Base-by-base conservation (phyloP, 495 filamentous ascomycete genomes). In the Entonaema liquescens region DNA sequence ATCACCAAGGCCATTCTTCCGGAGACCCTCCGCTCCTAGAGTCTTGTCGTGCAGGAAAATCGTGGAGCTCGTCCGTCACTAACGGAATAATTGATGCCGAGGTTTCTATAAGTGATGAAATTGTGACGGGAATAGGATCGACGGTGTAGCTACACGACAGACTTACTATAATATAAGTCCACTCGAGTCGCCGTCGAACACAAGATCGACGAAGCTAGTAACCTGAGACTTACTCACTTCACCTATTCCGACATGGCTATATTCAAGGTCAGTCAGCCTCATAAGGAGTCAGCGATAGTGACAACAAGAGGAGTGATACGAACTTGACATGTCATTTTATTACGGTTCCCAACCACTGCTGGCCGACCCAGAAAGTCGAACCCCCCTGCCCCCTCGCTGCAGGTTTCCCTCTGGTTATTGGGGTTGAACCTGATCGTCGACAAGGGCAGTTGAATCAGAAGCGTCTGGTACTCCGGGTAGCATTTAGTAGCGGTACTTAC, bases 381-480 rank as follows among this genome's bases (percentile, higher is more conserved):
- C 35, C 71, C 62, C 71, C 67, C 62, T 67, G 67, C 56, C 49
- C 61, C 26, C 35, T 70, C 62, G 67, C 71, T 74, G 66, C 67
- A 71, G 62, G 67, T 64, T 63, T 67, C 71, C 53, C 50, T 64
- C 42, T 55, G 23, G 52, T 19, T 63, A 59, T 67, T 70, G 71
- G 71, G 63, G 67, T 67, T 62, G 67, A 74, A 74, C 67, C 61
- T 70, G 71, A 74, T 74, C 71, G 62, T 70, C 71, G 38, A 70
- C 71, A 70, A 70, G 71, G 69, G 71, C 36, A 71, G 49, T 63
- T 50, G 44, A 67, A 49, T 61, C 55, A 59, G 56, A 28, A 33
- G 33, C 36, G 35, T 67, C 62, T 59, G 59, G 71, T 71, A 71
- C 71, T 58, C 62, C 50, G 67, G 59, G 71, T 74, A 74, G 67